Base-by-base conservation (phyloP, 176 grass and related monocot genomes). In the Hsuehochloa calcarea region DNA sequence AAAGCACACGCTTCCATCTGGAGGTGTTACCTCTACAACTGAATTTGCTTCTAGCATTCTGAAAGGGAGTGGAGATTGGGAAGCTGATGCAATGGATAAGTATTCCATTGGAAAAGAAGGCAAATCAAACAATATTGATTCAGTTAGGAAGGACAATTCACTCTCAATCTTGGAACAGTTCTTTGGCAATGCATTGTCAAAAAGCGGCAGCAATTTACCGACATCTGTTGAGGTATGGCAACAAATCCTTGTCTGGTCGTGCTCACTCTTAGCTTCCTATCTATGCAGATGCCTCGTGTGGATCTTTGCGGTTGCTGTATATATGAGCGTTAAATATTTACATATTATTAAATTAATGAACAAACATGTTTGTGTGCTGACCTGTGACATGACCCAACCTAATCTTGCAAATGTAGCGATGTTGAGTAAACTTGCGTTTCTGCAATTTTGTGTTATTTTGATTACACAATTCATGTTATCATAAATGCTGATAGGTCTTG, bases 121-220 rank as follows among this genome's bases (percentile, higher is more conserved):
- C 29, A 88, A 81, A 46, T 71, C 74, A 71, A 84, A 85, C 31
- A 69, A 65, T 78, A 45, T 78, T 44, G 80, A 79, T 77, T 87
- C 78, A 67, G 82, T 82, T 88, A 76, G 70, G 61, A 83, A 91
- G 78, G 85, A 88, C 68, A 75, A 54, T 86, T 88, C 91, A 71
- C 27, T 91, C 52, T 96, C 93, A 76, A 87, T 96, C 72, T 84
- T 99, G 84, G 97, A 96, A 56, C 91, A 95, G 43, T 99, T 99
- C 68, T 94, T 99, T 83, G 84, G 90, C 66, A 88, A 59, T 89
- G 75, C 88, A 65, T 83, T 94, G 79, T 91, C 67, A 11, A 96
- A 93, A 91, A 64, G 70, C 49, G 45, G 84, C 71, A 85, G 50
- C 60, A 83, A 65, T 83, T 74, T 85, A 78, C 75, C 93, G 1